phyloP scores from a whole-genome alignment of 148 eudicot species.

The Gaultheria prostrata region DNA sequence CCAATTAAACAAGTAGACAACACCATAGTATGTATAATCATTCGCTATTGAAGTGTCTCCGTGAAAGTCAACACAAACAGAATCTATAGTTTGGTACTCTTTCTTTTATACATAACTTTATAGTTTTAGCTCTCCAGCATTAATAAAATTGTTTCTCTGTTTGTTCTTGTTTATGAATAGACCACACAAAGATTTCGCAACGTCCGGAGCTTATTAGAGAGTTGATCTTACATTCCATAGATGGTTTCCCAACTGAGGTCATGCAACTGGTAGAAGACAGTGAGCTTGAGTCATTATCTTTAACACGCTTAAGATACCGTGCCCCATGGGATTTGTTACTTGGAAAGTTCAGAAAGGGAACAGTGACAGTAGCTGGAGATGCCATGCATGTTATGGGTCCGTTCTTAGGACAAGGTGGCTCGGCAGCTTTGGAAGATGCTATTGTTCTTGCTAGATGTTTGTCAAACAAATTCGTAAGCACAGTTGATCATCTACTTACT shows the following conservation, averaged over 20 bases:
- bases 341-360: slow-evolving; percentile 30
- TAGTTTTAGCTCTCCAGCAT: neutral
- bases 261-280: slow-evolving; percentile 28
- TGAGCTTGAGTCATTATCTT: slow-evolving; percentile 37
- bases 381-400: slow-evolving; percentile 72
- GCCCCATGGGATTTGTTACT: neutral
- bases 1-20: too few relatives aligned
- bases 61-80: too few relatives aligned
- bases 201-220: slow-evolving; percentile 33
- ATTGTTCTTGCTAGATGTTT: slow-evolving; percentile 51
- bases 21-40: too few relatives aligned
- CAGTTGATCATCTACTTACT: neutral
- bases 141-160: neutral
- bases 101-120: too few relatives aligned
- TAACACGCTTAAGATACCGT: slow-evolving; percentile 18
- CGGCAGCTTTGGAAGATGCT: slow-evolving; percentile 63
- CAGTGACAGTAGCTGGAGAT: slow-evolving; percentile 18
- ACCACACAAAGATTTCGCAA: slow-evolving; percentile 24
- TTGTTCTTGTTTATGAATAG: neutral
- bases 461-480: neutral
- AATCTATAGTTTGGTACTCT: too few relatives aligned
- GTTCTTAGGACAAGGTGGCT: slow-evolving; percentile 61
- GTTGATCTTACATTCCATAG: slow-evolving; percentile 19
- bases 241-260: slow-evolving; percentile 31
- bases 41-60: too few relatives aligned